Percentiles rank a stretch among this genome's conserved stretches.
Evolutionary conservation across 257 asterid genomes (phyloP).

Genomic region (Nicotiana noctiflora): DNA sequence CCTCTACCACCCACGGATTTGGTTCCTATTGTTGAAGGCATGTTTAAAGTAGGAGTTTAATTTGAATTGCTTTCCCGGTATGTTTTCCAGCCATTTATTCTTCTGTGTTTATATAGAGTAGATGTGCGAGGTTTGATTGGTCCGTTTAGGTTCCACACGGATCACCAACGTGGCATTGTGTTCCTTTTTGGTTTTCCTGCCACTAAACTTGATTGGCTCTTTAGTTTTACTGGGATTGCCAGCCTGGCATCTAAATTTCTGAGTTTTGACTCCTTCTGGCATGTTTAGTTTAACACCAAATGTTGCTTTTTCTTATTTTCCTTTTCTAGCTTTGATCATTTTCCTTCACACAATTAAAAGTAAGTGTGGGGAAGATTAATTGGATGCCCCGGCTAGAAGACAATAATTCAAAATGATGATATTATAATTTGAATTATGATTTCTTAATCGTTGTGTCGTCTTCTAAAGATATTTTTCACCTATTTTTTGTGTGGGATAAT

Average conservation of each 20-base stretch:
- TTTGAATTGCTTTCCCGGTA: background rate
- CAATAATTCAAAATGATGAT: too few relatives aligned
- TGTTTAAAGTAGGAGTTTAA: background rate
- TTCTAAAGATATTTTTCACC: too few relatives aligned
- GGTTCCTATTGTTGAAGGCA: conserved; percentile 24
- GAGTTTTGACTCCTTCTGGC: background rate
- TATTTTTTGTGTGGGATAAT: too few relatives aligned
- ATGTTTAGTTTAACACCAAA: background rate
- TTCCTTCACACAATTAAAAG: too few relatives aligned
- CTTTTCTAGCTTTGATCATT: too few relatives aligned
- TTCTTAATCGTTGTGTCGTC: too few relatives aligned
- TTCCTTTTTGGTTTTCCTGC: too few relatives aligned
- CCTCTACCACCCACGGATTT: conserved; percentile 43
- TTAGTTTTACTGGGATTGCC: conserved; percentile 30
- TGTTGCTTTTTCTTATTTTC: too few relatives aligned
- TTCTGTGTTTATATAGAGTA: conserved; percentile 3
- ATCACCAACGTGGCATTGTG: conserved; percentile 35
- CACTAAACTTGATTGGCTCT: conserved; percentile 31
- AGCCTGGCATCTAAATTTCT: conserved; percentile 26
- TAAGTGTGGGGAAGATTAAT: too few relatives aligned
- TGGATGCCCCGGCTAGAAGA: too few relatives aligned
- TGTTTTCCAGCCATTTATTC: background rate
- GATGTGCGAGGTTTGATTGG: conserved; percentile 5
- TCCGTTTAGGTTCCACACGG: background rate
- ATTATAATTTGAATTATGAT: too few relatives aligned